Conservation (phyloP, 257 asterid genomes). For the Scutellaria galericulata region DNA sequence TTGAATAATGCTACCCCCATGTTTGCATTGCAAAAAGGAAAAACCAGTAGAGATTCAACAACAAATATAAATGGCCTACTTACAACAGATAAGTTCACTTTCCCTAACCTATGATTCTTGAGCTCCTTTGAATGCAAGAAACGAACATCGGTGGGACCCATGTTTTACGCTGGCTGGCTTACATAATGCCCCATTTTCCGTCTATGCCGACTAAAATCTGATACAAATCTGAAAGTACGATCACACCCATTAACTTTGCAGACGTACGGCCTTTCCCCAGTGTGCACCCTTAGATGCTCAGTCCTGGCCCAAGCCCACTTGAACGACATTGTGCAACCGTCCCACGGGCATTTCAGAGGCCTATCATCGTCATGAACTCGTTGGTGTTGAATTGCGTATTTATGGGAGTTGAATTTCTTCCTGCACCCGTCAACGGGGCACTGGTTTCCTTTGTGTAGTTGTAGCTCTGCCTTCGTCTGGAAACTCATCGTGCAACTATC, state of each 20-base stretch:
- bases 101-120: slow-evolving; percentile 39
- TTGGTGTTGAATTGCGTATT: slow-evolving; percentile 67
- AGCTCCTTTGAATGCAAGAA: slow-evolving; percentile 20
- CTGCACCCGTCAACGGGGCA: slow-evolving; percentile 81
- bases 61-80: slow-evolving; percentile 39
- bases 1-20: neutral
- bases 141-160: neutral
- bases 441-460: slow-evolving; percentile 63
- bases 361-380: slow-evolving; percentile 84
- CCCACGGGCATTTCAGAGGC: slow-evolving; percentile 89
- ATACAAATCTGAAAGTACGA: slow-evolving; percentile 85
- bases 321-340: slow-evolving; percentile 81
- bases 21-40: slow-evolving; percentile 30
- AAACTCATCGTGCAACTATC: slow-evolving; percentile 76
- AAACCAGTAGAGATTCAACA: slow-evolving; percentile 32
- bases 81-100: slow-evolving; percentile 33
- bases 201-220: slow-evolving; percentile 88
- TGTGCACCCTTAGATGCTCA: slow-evolving; percentile 85
- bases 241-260: slow-evolving; percentile 84
- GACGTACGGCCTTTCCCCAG: slow-evolving; percentile 77
- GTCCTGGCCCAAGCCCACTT: slow-evolving; percentile 99
- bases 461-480: slow-evolving; percentile 68
- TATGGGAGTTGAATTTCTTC: slow-evolving; percentile 82
- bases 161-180: slow-evolving; percentile 30
- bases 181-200: slow-evolving; percentile 80